A percentile compares a stretch with the other conserved stretches of the same genome.
Conservation (phyloP, 768 basidiomycete genomes). For the Mrakia frigida region DNA sequence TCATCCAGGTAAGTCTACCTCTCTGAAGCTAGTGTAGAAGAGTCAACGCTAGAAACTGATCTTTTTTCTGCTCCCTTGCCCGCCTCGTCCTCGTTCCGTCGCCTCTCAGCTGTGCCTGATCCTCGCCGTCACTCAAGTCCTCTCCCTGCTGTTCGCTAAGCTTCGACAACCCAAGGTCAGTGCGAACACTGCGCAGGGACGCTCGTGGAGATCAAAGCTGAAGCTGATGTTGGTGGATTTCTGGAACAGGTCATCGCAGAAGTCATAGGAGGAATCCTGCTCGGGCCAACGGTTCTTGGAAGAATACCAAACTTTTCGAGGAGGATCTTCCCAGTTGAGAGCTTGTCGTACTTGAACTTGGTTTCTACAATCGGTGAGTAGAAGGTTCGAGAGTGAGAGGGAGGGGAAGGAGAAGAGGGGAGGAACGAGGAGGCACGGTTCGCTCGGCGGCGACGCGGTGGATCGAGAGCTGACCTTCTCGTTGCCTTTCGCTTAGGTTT, state of each 20-base stretch:
- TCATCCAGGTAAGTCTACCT: slow-evolving; percentile 36
- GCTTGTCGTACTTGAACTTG: slow-evolving; percentile 59
- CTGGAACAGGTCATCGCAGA: slow-evolving; percentile 83
- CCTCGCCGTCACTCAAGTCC: slow-evolving; percentile 67
- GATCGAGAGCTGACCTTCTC: neutral
- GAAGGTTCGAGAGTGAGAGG: too few species aligned
- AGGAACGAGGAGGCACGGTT: too few species aligned
- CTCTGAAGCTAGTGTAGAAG: neutral
- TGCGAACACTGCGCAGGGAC: too few species aligned
- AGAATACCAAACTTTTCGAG: slow-evolving; percentile 71
- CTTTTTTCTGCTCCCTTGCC: neutral
- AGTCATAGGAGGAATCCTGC: slow-evolving; percentile 79
- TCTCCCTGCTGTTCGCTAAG: slow-evolving; percentile 59
- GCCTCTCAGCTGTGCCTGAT: slow-evolving; percentile 61
- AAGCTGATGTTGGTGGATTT: neutral
- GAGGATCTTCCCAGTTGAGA: slow-evolving; percentile 46
- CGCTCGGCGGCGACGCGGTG: too few species aligned
- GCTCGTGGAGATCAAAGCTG: too few species aligned
- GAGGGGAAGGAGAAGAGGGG: neutral
- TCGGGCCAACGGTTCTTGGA: slow-evolving; percentile 59
- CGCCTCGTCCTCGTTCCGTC: too few species aligned
- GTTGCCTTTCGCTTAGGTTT: slow-evolving; percentile 48
- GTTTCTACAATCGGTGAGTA: slow-evolving; percentile 60
- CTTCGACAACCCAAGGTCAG: slow-evolving; percentile 64
- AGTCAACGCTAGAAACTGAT: neutral